Evolutionary conservation across 345 rosid species (phyloP), one percentile per base, ranked within the genome.

Genomic region (Eucalyptus fibrosa): DNA sequence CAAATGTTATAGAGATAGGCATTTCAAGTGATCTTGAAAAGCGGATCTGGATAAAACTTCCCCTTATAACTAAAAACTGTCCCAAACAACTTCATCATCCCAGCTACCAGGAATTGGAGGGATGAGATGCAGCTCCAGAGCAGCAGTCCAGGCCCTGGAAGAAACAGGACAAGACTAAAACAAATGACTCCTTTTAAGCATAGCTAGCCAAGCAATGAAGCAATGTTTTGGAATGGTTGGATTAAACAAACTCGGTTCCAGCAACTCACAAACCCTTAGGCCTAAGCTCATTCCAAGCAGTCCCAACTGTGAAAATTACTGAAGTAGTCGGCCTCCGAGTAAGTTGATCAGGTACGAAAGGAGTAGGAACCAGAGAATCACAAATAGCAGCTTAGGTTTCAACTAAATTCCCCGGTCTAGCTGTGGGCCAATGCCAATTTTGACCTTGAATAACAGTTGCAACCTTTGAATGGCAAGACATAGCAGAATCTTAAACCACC

Each of bases 201-300:
- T 65, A 65, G 77, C 77, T 0, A 65, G 0, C 1, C 37, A 67
- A n/a, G 80, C 40, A 67, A 32, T 67, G 80, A 0, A 67, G 7
- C 40, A 67, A 32, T 32, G 40, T 67, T 32, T 67, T 16, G 40
- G 80, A 32, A 67, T n/a, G 0, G 40, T 67, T 8, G 40, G 1
- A 67, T 67, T 32, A 4, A 32, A 32, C 0, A 1, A 67, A 32
- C 12, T 67, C 77, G 32, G 32, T 28, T 28, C 1, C 0, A 28
- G 0, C 69, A 60, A 12, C 34, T 28, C 0, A 5, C 69, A 28
- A 62, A 12, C 69, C 69, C 0, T 26, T 24, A 0, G 69, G 69
- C 69, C 69, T 28, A 11, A 4, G 80, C 80, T 32, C 80, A 67
- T 32, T 67, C 12, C 40, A 32, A 9, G 44, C 44, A 69, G 12